Evolutionary conservation across 1,284 basidiomycete species (phyloP).

Genomic region (Ceraceosorus bombacis): DNA sequence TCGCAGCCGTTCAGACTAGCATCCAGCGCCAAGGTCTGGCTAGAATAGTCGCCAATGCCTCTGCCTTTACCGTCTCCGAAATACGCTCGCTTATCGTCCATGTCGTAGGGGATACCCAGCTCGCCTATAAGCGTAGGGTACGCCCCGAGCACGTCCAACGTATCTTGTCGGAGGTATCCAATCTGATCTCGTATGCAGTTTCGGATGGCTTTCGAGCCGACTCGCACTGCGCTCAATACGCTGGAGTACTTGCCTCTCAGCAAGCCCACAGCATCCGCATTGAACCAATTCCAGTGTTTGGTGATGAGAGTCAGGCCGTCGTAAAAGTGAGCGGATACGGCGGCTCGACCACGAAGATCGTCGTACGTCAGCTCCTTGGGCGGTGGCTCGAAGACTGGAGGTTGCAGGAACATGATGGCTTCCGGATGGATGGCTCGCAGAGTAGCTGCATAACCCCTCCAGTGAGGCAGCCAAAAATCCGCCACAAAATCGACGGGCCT

Average conservation of each 20-base stretch:
- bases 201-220: constrained; percentile 76
- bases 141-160: constrained; percentile 54
- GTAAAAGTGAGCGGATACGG: constrained; percentile 83
- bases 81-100: constrained; percentile 75
- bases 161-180: constrained; percentile 67
- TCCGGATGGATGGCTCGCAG: constrained; percentile 70
- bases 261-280: constrained; percentile 62
- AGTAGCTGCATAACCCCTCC: constrained; percentile 59
- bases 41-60: constrained; percentile 58
- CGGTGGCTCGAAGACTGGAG: constrained; percentile 80
- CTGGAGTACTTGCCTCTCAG: constrained; percentile 71
- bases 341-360: constrained; percentile 64
- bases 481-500: constrained; percentile 58
- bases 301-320: constrained; percentile 67
- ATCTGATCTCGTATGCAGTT: constrained; percentile 76
- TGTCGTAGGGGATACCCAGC: constrained; percentile 87
- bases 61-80: constrained; percentile 33
- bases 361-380: constrained; percentile 55
- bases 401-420: constrained; percentile 82
- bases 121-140: constrained; percentile 93
- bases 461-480: constrained; percentile 79
- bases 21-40: constrained; percentile 79
- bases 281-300: constrained; percentile 72
- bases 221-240: constrained; percentile 53
- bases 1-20: constrained; percentile 84